Evolutionary conservation across 305 asterid genomes (phyloP).

Genomic region (Fraxinus velutina): DNA sequence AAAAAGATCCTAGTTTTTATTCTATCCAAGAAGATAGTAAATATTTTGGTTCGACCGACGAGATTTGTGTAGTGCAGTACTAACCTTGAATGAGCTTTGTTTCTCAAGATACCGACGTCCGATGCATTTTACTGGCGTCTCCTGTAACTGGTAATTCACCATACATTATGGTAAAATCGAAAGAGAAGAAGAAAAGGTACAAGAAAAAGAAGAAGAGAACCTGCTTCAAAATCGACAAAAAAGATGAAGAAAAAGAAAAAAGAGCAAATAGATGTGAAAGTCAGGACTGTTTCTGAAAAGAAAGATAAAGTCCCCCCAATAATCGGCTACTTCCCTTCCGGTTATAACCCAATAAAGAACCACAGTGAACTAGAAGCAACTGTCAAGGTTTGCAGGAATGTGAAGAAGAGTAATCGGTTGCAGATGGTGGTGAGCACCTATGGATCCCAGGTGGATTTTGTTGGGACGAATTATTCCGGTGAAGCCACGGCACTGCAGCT

Average conservation of each 20-base stretch:
- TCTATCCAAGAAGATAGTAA: background rate
- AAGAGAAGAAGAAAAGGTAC: background rate
- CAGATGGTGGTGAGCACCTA: constrained; percentile 56
- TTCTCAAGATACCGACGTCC: background rate
- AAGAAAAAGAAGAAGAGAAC: background rate
- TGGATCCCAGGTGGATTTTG: constrained; percentile 55
- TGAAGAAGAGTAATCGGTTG: constrained; percentile 43
- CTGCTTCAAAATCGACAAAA: background rate
- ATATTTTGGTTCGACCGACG: background rate
- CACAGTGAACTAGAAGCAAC: background rate
- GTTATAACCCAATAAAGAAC: constrained; percentile 48
- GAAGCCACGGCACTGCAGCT: constrained; percentile 68
- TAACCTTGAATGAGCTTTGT: background rate
- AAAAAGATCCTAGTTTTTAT: background rate
- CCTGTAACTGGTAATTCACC: background rate
- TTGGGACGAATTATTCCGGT: constrained; percentile 76
- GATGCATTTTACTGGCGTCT: background rate
- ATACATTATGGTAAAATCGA: constrained; percentile 9
- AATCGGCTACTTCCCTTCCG: constrained; percentile 64
- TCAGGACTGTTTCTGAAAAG: constrained; percentile 37
- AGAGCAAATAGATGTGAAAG: constrained; percentile 26
- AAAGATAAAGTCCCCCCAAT: constrained; percentile 49
- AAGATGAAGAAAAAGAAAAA: background rate
- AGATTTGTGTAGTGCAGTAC: background rate
- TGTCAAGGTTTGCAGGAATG: constrained; percentile 44